These are phyloP conservation scores for Melaleuca alternifolia DNA, from an alignment of 345 rosid species.

Conservation along the genomic window DNA sequence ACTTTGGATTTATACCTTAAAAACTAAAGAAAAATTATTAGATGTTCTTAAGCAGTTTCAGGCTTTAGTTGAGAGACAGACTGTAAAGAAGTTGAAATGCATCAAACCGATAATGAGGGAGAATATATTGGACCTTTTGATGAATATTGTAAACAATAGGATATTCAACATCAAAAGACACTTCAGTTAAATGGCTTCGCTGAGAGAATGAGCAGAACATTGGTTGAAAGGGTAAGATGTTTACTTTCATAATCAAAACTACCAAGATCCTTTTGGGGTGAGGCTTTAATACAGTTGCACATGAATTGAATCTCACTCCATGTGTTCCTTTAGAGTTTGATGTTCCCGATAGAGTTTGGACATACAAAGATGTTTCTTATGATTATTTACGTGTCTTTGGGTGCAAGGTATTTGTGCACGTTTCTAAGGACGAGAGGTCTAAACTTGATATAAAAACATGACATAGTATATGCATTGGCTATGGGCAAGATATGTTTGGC, in stretches of 20 bases:
- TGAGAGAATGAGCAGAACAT: too few relatives aligned
- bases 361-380: background rate
- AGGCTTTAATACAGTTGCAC: background rate
- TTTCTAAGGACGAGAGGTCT: background rate
- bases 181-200: background rate
- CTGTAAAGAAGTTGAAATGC: background rate
- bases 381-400: background rate
- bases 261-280: background rate
- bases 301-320: background rate
- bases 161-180: background rate
- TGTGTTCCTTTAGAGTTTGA: background rate
- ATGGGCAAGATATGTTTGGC: background rate
- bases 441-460: background rate
- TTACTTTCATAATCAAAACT: background rate
- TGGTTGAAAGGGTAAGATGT: too few relatives aligned
- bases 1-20: too few relatives aligned
- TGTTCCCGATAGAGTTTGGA: background rate
- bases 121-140: too few relatives aligned
- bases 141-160: too few relatives aligned
- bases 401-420: background rate
- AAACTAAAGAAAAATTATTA: too few relatives aligned
- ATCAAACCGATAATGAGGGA: too few relatives aligned
- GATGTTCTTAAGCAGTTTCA: too few relatives aligned
- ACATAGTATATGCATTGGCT: background rate
- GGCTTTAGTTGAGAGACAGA: too few relatives aligned